Evolutionary conservation across 1,139 yeast species (phyloP).

Genomic region (Saccharomyces pastorianus): DNA sequence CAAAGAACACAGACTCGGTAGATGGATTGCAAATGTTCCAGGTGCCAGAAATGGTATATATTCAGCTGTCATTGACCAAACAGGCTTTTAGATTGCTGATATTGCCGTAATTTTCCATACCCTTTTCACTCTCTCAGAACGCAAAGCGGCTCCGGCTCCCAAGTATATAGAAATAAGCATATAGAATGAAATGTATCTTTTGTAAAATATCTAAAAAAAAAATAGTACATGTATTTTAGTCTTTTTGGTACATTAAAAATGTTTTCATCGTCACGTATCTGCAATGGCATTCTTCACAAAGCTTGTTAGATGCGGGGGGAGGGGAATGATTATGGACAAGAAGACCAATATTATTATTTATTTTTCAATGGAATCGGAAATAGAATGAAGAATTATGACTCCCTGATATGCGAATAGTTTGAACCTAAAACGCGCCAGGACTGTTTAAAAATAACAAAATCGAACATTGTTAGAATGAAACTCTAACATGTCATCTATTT

Average conservation of each 20-base stretch:
- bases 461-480: too few relatives aligned
- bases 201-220: not conserved
- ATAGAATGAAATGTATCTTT: not conserved
- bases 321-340: not conserved
- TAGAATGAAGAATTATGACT: constrained; percentile 6
- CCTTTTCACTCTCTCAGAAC: not conserved
- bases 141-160: not conserved
- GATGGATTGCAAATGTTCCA: constrained; percentile 51
- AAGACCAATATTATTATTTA: constrained; percentile 2
- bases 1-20: constrained; percentile 81
- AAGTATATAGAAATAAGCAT: not conserved
- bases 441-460: too few relatives aligned
- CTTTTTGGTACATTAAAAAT: not conserved
- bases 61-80: constrained; percentile 34
- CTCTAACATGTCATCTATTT: too few relatives aligned
- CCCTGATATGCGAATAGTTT: not conserved
- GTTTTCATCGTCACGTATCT: constrained; percentile 1
- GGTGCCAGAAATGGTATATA: constrained; percentile 46
- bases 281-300: not conserved
- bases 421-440: not conserved
- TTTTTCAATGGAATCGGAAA: constrained; percentile 1
- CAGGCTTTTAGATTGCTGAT: constrained; percentile 7
- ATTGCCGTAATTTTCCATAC: not conserved
- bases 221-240: not conserved
- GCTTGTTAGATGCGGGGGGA: not conserved